Conservation (phyloP, 2,329 filamentous ascomycete species). For the Ceratocystis cacaofunesta region DNA sequence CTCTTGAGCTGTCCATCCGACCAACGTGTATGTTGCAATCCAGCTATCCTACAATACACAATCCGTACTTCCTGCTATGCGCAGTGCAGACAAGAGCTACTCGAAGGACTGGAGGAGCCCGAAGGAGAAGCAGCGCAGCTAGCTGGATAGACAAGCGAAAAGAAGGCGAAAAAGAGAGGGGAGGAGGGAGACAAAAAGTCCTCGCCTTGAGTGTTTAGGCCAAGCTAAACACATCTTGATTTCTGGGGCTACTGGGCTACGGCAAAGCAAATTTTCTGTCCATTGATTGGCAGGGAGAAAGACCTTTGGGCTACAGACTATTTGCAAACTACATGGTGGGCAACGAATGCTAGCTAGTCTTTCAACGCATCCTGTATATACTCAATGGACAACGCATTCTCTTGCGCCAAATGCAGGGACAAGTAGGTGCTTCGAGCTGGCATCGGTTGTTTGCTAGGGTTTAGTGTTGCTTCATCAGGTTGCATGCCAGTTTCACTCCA, state of each 20-base stretch:
- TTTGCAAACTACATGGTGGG: neutral
- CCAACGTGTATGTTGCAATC: neutral
- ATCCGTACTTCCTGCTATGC: neutral
- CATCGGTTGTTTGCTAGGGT: neutral
- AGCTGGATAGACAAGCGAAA: neutral
- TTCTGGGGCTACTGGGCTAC: no score
- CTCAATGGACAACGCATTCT: neutral
- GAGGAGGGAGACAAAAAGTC: no score
- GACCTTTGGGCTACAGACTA: neutral
- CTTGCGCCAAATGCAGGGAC: no score
- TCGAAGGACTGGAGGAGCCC: neutral
- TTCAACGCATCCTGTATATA: no score
- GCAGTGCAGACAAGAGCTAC: neutral
- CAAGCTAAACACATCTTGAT: no score
- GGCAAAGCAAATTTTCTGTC: no score
- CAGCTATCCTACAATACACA: neutral
- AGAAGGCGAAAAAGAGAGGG: neutral
- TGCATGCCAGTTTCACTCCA: neutral
- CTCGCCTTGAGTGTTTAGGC: no score
- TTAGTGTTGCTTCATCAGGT: neutral
- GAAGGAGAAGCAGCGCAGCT: neutral
- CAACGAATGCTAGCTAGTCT: no score
- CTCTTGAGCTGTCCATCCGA: neutral
- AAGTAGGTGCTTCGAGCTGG: no score
- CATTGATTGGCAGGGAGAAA: neutral